phyloP scores from a whole-genome alignment of 192 early-diverging fungal genomes.

The Backusella macrospora region DNA sequence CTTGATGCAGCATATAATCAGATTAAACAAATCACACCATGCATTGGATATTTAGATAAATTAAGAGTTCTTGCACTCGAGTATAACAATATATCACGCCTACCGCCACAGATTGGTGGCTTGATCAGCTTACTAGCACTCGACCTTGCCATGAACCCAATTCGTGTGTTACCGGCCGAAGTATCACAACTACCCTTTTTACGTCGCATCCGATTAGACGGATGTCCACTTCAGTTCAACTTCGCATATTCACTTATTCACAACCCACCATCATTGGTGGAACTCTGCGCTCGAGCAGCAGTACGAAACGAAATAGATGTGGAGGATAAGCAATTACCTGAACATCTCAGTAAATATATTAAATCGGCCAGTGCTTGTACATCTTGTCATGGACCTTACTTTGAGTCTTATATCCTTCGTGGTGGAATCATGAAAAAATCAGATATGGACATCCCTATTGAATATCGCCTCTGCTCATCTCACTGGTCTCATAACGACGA shows the following conservation, averaged over 20 bases:
- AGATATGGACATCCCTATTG: constrained; percentile 54
- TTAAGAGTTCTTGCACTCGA: constrained; percentile 63
- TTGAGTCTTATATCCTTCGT: constrained; percentile 64
- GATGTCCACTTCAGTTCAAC: constrained; percentile 52
- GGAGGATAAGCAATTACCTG: constrained; percentile 26
- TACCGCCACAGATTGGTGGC: constrained; percentile 69
- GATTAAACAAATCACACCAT: constrained; percentile 60
- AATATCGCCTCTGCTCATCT: constrained; percentile 71
- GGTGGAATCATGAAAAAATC: constrained; percentile 64
- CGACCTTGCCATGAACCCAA: constrained; percentile 68
- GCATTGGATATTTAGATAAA: constrained; percentile 63
- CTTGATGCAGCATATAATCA: constrained; percentile 69
- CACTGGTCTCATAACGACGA: constrained; percentile 76
- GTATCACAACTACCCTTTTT: constrained; percentile 69
- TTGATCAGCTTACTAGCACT: constrained; percentile 62
- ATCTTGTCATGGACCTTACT: constrained; percentile 82
- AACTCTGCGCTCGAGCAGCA: constrained; percentile 77
- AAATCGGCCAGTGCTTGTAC: constrained; percentile 60
- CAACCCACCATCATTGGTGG: constrained; percentile 66
- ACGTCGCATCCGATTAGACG: constrained; percentile 57
- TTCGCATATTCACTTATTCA: constrained; percentile 42
- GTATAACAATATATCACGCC: constrained; percentile 57
- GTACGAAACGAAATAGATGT: neutral
- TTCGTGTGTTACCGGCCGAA: constrained; percentile 74
- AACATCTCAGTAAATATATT: constrained; percentile 67